Evolutionary conservation across 2,329 filamentous ascomycete species (phyloP).

Genomic region (Ophiostoma triangulosporum): DNA sequence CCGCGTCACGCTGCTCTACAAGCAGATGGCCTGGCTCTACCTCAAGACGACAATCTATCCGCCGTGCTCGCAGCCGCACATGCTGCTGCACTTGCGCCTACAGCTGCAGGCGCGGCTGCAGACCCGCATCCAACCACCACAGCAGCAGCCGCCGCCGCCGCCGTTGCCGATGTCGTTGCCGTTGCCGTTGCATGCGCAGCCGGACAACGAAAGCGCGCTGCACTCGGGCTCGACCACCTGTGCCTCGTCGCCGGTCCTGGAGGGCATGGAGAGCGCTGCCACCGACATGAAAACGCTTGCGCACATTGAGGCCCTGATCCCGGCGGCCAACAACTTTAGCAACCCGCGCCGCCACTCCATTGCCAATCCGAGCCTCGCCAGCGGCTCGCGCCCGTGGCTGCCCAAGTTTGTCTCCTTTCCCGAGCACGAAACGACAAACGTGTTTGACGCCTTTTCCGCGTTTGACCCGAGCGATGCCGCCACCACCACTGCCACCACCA

Average conservation of each 20-base stretch:
- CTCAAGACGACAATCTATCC: constrained; percentile 48
- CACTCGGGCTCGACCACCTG: constrained; percentile 21
- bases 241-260: constrained; percentile 20
- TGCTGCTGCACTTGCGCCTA: not conserved
- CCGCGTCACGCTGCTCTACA: constrained; percentile 44
- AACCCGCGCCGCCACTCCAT: constrained; percentile 16
- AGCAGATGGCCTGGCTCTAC: constrained; percentile 54
- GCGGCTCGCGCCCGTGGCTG: constrained; percentile 2
- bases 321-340: not conserved
- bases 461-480: not conserved
- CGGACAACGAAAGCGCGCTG: constrained; percentile 17
- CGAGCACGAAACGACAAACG: not conserved
- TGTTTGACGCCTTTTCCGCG: not conserved
- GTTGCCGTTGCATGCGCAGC: no score
- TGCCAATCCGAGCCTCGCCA: constrained; percentile 13
- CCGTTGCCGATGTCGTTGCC: no score
- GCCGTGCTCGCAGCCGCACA: constrained; percentile 21
- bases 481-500: not conserved
- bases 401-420: not conserved
- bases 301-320: constrained; percentile 8
- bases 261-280: not conserved
- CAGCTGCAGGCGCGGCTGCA: not conserved
- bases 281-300: no score
- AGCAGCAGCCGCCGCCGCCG: no score
- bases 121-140: no score